Conservation (phyloP, 1,284 basidiomycete genomes). For the Athelia psychrophila region DNA sequence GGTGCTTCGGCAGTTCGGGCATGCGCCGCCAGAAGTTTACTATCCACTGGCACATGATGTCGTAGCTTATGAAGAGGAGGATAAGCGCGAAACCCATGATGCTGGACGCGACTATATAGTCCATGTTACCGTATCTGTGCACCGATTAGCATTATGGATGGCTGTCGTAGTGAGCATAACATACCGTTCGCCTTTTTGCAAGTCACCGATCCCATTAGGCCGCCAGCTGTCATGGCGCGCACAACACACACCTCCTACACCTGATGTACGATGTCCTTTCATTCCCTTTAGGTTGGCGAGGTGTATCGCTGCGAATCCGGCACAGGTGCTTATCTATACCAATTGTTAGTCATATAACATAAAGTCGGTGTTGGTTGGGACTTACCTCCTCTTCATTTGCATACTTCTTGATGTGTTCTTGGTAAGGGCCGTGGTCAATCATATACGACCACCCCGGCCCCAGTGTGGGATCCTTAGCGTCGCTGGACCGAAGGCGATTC, state of each 20-base stretch:
- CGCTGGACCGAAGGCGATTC: conserved; percentile 5
- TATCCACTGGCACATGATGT: not conserved
- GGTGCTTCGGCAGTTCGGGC: not conserved
- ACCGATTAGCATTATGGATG: not conserved
- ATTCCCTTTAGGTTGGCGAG: conserved; percentile 13
- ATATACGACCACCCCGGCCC: conserved; percentile 16
- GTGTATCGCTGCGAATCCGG: conserved; percentile 14
- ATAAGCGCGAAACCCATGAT: not conserved
- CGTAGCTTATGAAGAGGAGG: not conserved
- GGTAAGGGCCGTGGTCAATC: conserved; percentile 2
- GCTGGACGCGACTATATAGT: not conserved
- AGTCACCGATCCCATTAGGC: conserved; percentile 16
- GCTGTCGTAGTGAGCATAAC: not conserved
- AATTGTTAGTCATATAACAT: not conserved
- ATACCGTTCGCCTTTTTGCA: conserved; percentile 12
- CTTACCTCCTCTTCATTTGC: conserved; percentile 14
- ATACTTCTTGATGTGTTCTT: not conserved
- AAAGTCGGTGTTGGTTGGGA: not conserved
- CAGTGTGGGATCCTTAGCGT: conserved; percentile 11
- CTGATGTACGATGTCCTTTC: conserved; percentile 14
- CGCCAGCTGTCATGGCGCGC: conserved; percentile 12
- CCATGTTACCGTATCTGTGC: not conserved
- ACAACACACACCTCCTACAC: conserved; percentile 16
- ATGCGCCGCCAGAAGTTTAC: not conserved
- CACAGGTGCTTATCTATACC: conserved; percentile 17